Evolutionary conservation across 352 stramenopile species (phyloP).

Genomic region (Pythium diclinum): DNA sequence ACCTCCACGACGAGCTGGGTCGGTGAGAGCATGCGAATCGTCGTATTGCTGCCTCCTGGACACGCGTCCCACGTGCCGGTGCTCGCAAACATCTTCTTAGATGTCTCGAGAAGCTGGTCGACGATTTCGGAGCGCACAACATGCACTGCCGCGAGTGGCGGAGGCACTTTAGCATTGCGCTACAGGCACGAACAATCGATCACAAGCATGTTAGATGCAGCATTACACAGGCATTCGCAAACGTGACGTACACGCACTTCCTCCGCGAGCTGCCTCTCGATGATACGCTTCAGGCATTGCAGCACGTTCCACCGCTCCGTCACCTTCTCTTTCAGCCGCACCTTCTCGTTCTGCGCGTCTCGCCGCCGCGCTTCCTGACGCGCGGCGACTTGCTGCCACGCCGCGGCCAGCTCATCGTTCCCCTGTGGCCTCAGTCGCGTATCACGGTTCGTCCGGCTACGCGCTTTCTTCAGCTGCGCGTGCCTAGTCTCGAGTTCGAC

Average conservation of each 20-base stretch:
- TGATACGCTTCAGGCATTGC: conserved; percentile 8
- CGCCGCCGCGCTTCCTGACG: not conserved
- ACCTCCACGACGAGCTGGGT: conserved; percentile 8
- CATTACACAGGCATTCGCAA: too few species aligned
- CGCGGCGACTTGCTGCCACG: conserved; percentile 1
- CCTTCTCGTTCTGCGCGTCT: conserved; percentile 5
- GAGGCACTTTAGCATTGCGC: too few species aligned
- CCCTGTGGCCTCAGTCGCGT: not conserved
- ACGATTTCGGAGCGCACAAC: not conserved
- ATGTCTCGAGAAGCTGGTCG: not conserved
- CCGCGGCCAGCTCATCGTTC: not conserved
- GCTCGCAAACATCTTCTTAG: conserved; percentile 2
- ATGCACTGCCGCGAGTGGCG: too few species aligned
- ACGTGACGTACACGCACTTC: not conserved
- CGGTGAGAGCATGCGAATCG: conserved; percentile 4
- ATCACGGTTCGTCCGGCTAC: not conserved
- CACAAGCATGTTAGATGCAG: too few species aligned
- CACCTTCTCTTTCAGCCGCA: conserved; percentile 4
- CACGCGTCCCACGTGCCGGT: not conserved
- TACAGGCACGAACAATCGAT: not conserved
- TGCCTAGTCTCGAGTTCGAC: conserved; percentile 1
- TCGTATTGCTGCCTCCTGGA: not conserved
- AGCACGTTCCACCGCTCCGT: conserved; percentile 9
- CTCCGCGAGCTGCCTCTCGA: conserved; percentile 6
- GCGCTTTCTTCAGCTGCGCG: not conserved